Conservation (phyloP, 2,329 filamentous ascomycete genomes). For the Aspergillus neotritici region DNA sequence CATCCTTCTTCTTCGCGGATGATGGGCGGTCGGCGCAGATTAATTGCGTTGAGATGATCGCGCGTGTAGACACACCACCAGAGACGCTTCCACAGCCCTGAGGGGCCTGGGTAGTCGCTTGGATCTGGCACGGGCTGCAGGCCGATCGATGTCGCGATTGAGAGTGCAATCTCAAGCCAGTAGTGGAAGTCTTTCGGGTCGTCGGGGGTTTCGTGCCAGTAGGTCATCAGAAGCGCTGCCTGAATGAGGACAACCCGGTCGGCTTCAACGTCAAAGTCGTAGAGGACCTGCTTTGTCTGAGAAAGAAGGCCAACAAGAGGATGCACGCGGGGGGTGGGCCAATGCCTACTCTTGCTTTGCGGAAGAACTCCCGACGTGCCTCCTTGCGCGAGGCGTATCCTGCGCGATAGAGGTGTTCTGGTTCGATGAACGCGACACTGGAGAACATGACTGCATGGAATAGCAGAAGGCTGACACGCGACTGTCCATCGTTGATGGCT, state of each 20-base stretch:
- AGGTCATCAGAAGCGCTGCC: constrained; percentile 77
- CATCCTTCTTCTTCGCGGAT: constrained; percentile 78
- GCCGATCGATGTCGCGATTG: constrained; percentile 1
- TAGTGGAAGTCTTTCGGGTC: constrained; percentile 92
- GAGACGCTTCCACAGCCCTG: constrained; percentile 71
- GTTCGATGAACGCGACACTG: constrained; percentile 73
- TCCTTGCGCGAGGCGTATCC: constrained; percentile 69
- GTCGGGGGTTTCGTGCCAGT: constrained; percentile 88
- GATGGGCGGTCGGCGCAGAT: constrained; percentile 76
- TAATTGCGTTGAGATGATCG: constrained; percentile 76
- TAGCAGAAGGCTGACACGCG: constrained; percentile 62
- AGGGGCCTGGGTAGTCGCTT: not conserved
- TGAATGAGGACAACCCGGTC: constrained; percentile 78
- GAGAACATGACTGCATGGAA: constrained; percentile 89
- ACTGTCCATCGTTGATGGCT: constrained; percentile 57
- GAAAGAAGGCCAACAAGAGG: no score
- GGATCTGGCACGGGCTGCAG: not conserved
- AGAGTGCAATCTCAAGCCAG: constrained; percentile 47
- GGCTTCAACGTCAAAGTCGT: constrained; percentile 82
- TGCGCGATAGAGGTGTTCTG: constrained; percentile 62
- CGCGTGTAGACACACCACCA: constrained; percentile 95
- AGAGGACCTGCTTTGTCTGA: constrained; percentile 55
- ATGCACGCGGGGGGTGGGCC: no score
- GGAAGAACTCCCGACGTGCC: constrained; percentile 75
- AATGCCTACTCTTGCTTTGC: constrained; percentile 65